Conservation (phyloP, 2,329 filamentous ascomycete species). For the Fonsecaea pedrosoi region DNA sequence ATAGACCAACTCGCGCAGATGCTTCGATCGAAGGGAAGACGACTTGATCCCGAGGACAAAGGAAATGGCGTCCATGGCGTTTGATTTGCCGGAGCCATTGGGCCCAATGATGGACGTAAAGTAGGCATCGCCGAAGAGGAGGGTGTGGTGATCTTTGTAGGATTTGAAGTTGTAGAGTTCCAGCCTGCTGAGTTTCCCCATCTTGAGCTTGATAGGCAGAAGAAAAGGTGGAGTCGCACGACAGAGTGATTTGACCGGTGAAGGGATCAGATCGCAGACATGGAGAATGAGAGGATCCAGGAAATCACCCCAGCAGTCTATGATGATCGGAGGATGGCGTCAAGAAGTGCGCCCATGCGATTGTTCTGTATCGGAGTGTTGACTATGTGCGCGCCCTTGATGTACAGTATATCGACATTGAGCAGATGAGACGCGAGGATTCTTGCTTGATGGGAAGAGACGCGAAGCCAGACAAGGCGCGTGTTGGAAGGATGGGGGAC, state of each 20-base stretch:
- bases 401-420: neutral
- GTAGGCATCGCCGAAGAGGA: constrained; percentile 96
- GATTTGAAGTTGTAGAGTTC: constrained; percentile 99
- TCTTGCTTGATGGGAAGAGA: neutral
- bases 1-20: constrained; percentile 94
- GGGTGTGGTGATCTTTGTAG: constrained; percentile 93
- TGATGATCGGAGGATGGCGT: neutral
- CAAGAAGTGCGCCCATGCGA: neutral
- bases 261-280: constrained; percentile 9
- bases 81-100: constrained; percentile 99
- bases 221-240: constrained; percentile 46
- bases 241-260: neutral
- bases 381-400: neutral
- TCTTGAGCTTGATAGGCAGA: constrained; percentile 49
- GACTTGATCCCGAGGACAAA: constrained; percentile 99
- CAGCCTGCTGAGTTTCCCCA: constrained; percentile 95
- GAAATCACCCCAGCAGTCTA: neutral
- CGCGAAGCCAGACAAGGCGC: constrained; percentile 2
- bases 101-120: constrained; percentile 99
- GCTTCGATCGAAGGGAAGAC: constrained; percentile 91
- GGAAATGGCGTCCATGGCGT: constrained; percentile 99
- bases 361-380: neutral
- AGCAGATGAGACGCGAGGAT: neutral
- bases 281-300: neutral
- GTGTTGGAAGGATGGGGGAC: neutral